Percentiles rank a stretch among this genome's conserved stretches.
Conservation (phyloP, 257 asterid genomes). For the Primulina huaijiensis region DNA sequence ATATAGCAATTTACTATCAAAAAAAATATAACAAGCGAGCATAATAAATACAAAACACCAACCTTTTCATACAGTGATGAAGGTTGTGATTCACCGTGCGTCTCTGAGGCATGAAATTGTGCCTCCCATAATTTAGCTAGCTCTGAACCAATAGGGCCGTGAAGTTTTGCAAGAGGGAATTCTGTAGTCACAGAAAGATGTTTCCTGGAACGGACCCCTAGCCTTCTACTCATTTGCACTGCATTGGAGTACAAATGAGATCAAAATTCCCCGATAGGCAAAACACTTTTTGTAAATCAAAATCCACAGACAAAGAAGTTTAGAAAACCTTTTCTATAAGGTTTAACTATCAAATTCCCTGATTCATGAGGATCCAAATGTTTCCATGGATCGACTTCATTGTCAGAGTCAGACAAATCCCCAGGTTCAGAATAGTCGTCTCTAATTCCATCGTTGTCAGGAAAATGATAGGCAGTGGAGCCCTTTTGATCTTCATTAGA, state of each 20-base stretch:
- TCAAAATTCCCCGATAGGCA: constrained; percentile 3
- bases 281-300: constrained; percentile 15
- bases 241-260: constrained; percentile 35
- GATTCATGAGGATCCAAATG: constrained; percentile 93
- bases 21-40: constrained; percentile 17
- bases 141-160: constrained; percentile 59
- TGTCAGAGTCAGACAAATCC: constrained; percentile 52
- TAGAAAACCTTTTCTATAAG: constrained; percentile 59
- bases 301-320: constrained; percentile 16
- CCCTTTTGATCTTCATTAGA: constrained; percentile 36
- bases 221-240: constrained; percentile 55
- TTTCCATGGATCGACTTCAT: constrained; percentile 75
- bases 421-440: constrained; percentile 45
- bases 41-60: constrained; percentile 25
- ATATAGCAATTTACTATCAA: constrained; percentile 29
- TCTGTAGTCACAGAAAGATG: constrained; percentile 40
- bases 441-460: constrained; percentile 42
- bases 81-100: constrained; percentile 36
- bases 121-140: constrained; percentile 70
- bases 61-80: constrained; percentile 74
- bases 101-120: constrained; percentile 34
- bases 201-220: constrained; percentile 39
- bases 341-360: constrained; percentile 78
- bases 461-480: constrained; percentile 39
- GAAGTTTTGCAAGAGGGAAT: constrained; percentile 73